These are phyloP conservation scores for Stagonosporopsis chrysanthemi DNA, from an alignment of 2,329 filamentous ascomycete species.

Conservation along the genomic window DNA sequence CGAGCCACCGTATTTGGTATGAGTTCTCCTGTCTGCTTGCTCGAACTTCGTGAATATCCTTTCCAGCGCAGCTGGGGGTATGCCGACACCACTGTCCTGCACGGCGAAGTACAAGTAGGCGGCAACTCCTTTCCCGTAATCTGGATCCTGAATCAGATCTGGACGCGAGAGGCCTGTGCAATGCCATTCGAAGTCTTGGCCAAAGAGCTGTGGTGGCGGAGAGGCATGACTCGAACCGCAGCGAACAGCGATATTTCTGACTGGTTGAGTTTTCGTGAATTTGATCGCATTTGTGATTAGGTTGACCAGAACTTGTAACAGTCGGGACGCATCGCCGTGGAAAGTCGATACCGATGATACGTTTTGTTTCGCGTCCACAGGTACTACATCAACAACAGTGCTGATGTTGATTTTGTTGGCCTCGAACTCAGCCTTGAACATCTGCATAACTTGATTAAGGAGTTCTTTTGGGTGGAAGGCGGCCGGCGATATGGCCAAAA, in stretches of 20 bases:
- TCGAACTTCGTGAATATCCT: slow-evolving; percentile 17
- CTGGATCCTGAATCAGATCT: slow-evolving; percentile 8
- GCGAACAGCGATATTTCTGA: slow-evolving; percentile 23
- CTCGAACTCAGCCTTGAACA: slow-evolving; percentile 36
- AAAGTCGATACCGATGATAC: not conserved
- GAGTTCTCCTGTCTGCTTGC: slow-evolving; percentile 26
- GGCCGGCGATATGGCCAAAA: slow-evolving; percentile 28
- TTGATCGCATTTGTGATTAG: slow-evolving; percentile 44
- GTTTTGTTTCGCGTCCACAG: not conserved
- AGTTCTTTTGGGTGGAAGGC: slow-evolving; percentile 21
- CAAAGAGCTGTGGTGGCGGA: slow-evolving; percentile 3
- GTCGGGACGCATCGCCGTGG: slow-evolving; percentile 17
- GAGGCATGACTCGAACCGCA: slow-evolving; percentile 9
- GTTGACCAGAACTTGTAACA: slow-evolving; percentile 37
- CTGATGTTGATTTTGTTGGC: slow-evolving; percentile 13
- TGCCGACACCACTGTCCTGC: slow-evolving; percentile 6
- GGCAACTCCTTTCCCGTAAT: slow-evolving; percentile 6
- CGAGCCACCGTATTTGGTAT: slow-evolving; percentile 32
- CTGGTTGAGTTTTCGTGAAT: slow-evolving; percentile 29
- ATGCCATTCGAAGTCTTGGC: slow-evolving; percentile 13
- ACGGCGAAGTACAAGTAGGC: slow-evolving; percentile 7
- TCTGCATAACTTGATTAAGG: slow-evolving; percentile 30
- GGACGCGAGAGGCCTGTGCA: slow-evolving; percentile 3
- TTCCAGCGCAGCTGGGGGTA: not conserved
- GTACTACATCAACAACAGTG: slow-evolving; percentile 4